phyloP scores from a whole-genome alignment of 2,329 filamentous ascomycete genomes.

The Colletotrichum chlorophyti region DNA sequence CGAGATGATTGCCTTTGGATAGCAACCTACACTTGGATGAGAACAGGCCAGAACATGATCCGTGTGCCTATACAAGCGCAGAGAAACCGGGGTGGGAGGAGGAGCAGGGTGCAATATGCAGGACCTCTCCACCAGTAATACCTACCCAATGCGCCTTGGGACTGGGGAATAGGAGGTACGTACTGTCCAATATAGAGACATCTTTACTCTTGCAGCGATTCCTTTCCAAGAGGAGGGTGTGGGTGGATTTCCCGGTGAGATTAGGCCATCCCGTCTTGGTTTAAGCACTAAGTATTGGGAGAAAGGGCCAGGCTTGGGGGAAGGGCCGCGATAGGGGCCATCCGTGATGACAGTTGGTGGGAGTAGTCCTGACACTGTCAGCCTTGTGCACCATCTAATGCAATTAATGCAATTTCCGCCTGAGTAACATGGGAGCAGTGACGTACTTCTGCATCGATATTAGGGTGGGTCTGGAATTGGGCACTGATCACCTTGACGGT shows the following conservation, averaged over 20 bases:
- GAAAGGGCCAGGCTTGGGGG: constrained; percentile 27
- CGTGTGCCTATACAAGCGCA: constrained; percentile 32
- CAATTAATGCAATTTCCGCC: constrained; percentile 11
- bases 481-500: not conserved
- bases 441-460: constrained; percentile 12
- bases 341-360: constrained; percentile 27
- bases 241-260: constrained; percentile 50
- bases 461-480: not conserved
- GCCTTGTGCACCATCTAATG: constrained; percentile 2
- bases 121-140: too few relatives aligned
- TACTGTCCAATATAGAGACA: too few relatives aligned
- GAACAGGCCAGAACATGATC: constrained; percentile 35
- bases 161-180: constrained; percentile 5
- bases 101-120: too few relatives aligned
- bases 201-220: too few relatives aligned
- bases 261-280: constrained; percentile 42
- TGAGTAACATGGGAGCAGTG: not conserved
- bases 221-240: constrained; percentile 40
- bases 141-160: not conserved
- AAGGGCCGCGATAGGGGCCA: constrained; percentile 38
- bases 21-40: constrained; percentile 46
- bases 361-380: not conserved
- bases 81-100: constrained; percentile 18
- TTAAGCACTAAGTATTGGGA: too few relatives aligned
- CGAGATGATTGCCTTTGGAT: constrained; percentile 58